Evolutionary conservation across 192 early-diverging fungal genomes (phyloP).

Genomic region (Rhizophagus clarus): DNA sequence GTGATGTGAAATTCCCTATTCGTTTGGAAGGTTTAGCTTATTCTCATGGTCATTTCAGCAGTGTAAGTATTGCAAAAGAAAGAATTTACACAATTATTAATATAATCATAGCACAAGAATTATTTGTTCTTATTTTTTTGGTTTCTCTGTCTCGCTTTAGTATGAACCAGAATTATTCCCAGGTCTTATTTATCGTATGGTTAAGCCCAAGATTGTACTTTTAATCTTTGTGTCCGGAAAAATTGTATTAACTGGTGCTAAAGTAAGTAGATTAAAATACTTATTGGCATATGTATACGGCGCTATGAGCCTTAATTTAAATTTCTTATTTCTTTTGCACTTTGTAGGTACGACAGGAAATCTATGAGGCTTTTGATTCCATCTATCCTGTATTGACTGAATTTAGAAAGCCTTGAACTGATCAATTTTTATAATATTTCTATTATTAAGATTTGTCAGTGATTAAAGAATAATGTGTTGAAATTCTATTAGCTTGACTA

Average conservation of each 20-base stretch:
- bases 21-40: constrained; percentile 95
- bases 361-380: constrained; percentile 96
- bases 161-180: constrained; percentile 99
- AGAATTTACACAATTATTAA: constrained; percentile 7
- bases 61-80: constrained; percentile 55
- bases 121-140: background rate
- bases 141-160: too few relatives aligned
- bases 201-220: constrained; percentile 96
- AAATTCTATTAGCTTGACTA: background rate
- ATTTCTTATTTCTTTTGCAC: background rate
- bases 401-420: constrained; percentile 74
- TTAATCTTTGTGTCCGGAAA: constrained; percentile 99
- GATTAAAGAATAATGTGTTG: background rate
- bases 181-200: constrained; percentile 99
- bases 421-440: too few relatives aligned
- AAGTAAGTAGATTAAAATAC: constrained; percentile 47
- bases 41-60: constrained; percentile 89
- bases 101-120: background rate
- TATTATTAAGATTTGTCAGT: background rate
- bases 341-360: constrained; percentile 79
- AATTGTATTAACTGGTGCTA: constrained; percentile 99
- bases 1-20: constrained; percentile 99
- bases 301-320: constrained; percentile 19
- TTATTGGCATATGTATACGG: background rate
- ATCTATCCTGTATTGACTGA: constrained; percentile 97